Evolutionary conservation across 257 asterid species (phyloP), one percentile per base, ranked within the genome.

Genomic region (Pogostemon cablin): DNA sequence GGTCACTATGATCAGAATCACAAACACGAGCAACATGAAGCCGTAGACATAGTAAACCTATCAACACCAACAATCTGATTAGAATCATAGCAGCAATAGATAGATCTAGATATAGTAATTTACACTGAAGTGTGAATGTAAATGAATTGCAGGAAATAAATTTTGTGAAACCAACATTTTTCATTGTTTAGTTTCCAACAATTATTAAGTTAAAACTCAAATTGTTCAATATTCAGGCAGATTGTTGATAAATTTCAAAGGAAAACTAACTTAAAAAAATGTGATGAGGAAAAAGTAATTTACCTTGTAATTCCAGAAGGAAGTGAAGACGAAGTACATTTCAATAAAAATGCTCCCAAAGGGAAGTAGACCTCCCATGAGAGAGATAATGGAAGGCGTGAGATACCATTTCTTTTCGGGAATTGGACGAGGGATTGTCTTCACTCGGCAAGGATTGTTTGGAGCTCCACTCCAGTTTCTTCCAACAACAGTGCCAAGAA

Each of bases 241-340:
- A 44, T 2, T 47, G 59, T 59, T 35, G 17, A 41, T 25, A 66
- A 40, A 43, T 11, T 6, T 61, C 48, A 52, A 74, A 38, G 52
- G 9, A 53, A 53, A 9, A 64, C 5, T 61, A 58, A 47, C 47
- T 58, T 0, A 53, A 3, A 25, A 60, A 53, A 17, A 0, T 6
- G 5, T 15, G 10, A 9, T 20, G 7, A 69, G 0, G 65, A 68
- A 39, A 43, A 58, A 9, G 48, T 0, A 39, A 10, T 65, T 71
- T 79, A 90, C 96, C 96, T 90, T 87, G 88, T 90, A 87, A 78
- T 90, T 90, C 95, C 96, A 90, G 88, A 90, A 90, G 81, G 96
- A 90, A 59, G 96, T 87, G 92, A 90, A 90, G 79, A 90, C 96
- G 41, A 90, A 90, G 68, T 87, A 90, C 95, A 90, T 90, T 82